phyloP scores from a whole-genome alignment of 1,139 yeast genomes.

The Candida smagusa region DNA sequence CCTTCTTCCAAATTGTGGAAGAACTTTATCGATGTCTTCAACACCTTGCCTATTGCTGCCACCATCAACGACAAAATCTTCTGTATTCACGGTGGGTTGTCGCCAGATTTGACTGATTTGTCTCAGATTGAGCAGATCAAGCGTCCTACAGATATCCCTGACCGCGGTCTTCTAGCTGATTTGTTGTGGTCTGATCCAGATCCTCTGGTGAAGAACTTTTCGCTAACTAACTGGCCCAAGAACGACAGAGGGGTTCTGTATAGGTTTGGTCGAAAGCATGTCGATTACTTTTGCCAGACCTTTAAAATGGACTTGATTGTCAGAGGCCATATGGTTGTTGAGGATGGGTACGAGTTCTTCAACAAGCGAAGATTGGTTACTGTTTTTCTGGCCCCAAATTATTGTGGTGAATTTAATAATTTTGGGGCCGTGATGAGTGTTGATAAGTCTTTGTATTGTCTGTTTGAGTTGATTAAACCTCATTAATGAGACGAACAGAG shows the following conservation, averaged over 20 bases:
- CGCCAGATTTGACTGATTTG: slow-evolving; percentile 67
- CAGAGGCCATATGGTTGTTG: slow-evolving; percentile 92
- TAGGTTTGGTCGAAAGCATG: slow-evolving; percentile 73
- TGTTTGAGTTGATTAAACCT: slow-evolving; percentile 81
- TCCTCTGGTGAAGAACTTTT: slow-evolving; percentile 43
- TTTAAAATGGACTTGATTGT: slow-evolving; percentile 79
- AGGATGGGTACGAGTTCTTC: slow-evolving; percentile 88
- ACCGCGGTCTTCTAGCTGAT: slow-evolving; percentile 76
- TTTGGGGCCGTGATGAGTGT: slow-evolving; percentile 93
- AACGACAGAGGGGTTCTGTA: slow-evolving; percentile 88
- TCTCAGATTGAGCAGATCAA: slow-evolving; percentile 66
- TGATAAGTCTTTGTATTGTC: slow-evolving; percentile 69
- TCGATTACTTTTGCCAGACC: slow-evolving; percentile 62
- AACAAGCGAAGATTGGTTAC: slow-evolving; percentile 76
- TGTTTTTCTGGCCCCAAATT: slow-evolving; percentile 83
- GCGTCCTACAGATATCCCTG: slow-evolving; percentile 88
- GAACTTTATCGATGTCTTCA: slow-evolving; percentile 74
- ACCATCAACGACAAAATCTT: slow-evolving; percentile 80
- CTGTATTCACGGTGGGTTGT: slow-evolving; percentile 87
- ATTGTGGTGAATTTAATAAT: slow-evolving; percentile 87
- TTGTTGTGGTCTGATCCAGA: slow-evolving; percentile 90
- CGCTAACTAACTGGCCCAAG: slow-evolving; percentile 62
- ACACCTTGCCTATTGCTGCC: slow-evolving; percentile 84
- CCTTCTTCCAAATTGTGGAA: slow-evolving; percentile 70
- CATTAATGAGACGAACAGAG: slow-evolving; percentile 12